phyloP scores from a whole-genome alignment of 2,329 filamentous ascomycete species.

The Fusarium ambrosium region DNA sequence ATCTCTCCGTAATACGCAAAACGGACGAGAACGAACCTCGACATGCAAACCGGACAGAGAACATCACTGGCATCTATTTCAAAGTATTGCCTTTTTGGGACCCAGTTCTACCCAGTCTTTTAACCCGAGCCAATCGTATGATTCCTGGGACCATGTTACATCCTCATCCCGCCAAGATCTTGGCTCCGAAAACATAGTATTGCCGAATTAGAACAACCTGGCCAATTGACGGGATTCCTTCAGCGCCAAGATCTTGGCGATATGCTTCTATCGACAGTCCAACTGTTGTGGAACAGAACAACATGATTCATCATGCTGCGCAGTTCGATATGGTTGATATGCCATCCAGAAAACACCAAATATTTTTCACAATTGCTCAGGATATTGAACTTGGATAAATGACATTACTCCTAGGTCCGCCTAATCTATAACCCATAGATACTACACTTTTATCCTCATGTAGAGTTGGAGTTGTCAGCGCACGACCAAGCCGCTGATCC shows the following conservation, averaged over 20 bases:
- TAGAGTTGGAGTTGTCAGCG: conserved; percentile 24
- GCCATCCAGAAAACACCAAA: not conserved
- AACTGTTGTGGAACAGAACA: not conserved
- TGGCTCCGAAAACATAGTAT: conserved; percentile 1
- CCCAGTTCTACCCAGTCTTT: too few relatives aligned
- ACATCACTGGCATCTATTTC: not conserved
- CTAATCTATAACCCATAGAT: conserved; percentile 9
- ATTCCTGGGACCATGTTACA: not conserved
- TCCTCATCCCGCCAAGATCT: conserved; percentile 17
- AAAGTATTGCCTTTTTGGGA: too few relatives aligned
- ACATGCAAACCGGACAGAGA: not conserved
- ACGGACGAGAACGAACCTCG: not conserved
- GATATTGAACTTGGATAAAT: not conserved
- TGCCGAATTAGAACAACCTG: conserved; percentile 6
- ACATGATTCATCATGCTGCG: not conserved
- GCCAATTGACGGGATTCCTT: not conserved
- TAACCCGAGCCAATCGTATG: not conserved
- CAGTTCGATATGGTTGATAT: not conserved
- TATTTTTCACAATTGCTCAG: not conserved
- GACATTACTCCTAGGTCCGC: not conserved
- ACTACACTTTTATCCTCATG: not conserved
- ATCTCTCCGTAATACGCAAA: not conserved
- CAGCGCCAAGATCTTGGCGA: not conserved
- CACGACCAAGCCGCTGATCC: conserved; percentile 22
- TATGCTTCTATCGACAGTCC: not conserved